These are phyloP conservation scores for Adiantum capillusveneris DNA, from an alignment of 75 land plant species.

Conservation along the genomic window DNA sequence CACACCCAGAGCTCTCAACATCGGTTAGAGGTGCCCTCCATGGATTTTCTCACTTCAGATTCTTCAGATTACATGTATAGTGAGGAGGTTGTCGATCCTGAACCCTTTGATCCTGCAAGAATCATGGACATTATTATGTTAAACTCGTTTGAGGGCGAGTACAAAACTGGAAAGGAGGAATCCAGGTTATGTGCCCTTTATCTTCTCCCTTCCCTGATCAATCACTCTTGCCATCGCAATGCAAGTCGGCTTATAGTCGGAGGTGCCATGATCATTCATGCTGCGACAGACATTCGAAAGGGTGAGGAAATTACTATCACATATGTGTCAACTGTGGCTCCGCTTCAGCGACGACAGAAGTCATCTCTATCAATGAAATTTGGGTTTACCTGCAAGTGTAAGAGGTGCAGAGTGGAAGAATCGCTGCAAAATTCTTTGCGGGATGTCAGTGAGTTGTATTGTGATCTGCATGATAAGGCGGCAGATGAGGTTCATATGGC, in stretches of 20 bases:
- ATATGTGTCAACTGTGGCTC: slow-evolving; percentile 20
- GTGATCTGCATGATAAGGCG: not conserved
- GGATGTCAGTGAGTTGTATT: not conserved
- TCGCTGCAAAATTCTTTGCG: not conserved
- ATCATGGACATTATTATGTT: slow-evolving; percentile 11
- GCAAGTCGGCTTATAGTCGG: slow-evolving; percentile 11
- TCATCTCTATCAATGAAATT: slow-evolving; percentile 8
- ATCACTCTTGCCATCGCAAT: slow-evolving; percentile 28
- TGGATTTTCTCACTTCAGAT: not conserved
- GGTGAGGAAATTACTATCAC: slow-evolving; percentile 17
- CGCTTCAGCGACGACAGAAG: slow-evolving; percentile 13
- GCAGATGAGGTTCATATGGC: not conserved
- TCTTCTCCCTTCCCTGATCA: slow-evolving; percentile 22
- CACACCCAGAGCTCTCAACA: not conserved
- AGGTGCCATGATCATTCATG: slow-evolving; percentile 15
- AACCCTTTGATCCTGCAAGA: not conserved
- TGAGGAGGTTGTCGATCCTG: not conserved
- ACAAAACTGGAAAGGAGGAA: not conserved
- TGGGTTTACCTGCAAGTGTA: slow-evolving; percentile 29
- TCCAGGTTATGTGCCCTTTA: slow-evolving; percentile 2
- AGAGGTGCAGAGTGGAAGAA: slow-evolving; percentile 14
- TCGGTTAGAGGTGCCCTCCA: not conserved
- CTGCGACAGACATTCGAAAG: slow-evolving; percentile 4
- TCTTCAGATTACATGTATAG: not conserved
- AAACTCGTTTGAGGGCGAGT: slow-evolving; percentile 9